Conservation (phyloP, 176 grass and related monocot genomes). For the Phyllostachys edulis region DNA sequence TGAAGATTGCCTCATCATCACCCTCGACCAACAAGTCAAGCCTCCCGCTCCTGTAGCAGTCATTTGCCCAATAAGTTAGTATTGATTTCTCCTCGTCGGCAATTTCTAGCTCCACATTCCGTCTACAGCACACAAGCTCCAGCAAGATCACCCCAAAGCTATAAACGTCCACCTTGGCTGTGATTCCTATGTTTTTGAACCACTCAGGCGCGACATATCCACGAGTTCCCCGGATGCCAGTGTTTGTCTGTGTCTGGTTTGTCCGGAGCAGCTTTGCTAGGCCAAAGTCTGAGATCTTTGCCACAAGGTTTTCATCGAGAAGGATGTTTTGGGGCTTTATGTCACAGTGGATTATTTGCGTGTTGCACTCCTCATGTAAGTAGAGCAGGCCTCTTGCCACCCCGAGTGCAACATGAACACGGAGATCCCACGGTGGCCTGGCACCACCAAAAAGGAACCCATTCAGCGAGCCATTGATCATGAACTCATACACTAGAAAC, state of each 20-base stretch:
- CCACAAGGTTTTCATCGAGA: conserved; percentile 36
- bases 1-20: conserved; percentile 28
- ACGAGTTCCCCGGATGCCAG: conserved; percentile 49
- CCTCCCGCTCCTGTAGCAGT: conserved; percentile 34
- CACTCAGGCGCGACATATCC: conserved; percentile 55
- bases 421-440: conserved; percentile 13
- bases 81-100: conserved; percentile 27
- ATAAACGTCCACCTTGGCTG: conserved; percentile 48
- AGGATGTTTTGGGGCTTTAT: conserved; percentile 50
- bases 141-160: conserved; percentile 56
- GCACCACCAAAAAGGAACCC: conserved; percentile 8
- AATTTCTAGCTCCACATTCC: conserved; percentile 33
- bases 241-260: conserved; percentile 44
- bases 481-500: conserved; percentile 29
- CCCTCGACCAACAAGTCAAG: conserved; percentile 30
- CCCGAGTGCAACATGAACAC: conserved; percentile 12
- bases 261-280: conserved; percentile 44
- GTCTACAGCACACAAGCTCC: conserved; percentile 51
- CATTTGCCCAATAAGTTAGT: conserved; percentile 49
- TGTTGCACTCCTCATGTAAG: conserved; percentile 30
- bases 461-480: conserved; percentile 5
- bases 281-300: conserved; percentile 55
- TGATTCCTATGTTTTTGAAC: conserved; percentile 57
- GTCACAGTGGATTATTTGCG: conserved; percentile 51
- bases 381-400: conserved; percentile 30